A percentile compares a stretch with the other conserved stretches of the same genome.
phyloP scores from a whole-genome alignment of 1,284 basidiomycete species.

The Ganoderma meredithae region DNA sequence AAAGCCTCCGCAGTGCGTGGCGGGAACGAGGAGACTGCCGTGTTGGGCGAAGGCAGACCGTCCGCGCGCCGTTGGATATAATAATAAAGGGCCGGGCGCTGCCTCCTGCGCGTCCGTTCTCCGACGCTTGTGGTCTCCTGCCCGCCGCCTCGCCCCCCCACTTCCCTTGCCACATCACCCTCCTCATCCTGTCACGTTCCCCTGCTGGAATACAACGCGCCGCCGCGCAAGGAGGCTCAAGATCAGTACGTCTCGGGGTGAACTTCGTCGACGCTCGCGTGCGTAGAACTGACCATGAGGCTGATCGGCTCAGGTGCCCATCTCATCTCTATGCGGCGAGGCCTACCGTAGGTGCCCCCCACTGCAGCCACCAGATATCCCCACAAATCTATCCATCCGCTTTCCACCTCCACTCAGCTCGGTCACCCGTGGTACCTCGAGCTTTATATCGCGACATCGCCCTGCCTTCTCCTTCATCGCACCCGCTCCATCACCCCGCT shows the following conservation, averaged over 20 bases:
- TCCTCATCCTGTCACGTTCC: constrained; percentile 6
- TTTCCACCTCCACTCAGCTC: constrained; percentile 20
- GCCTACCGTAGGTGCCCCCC: constrained; percentile 26
- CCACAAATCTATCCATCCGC: constrained; percentile 18
- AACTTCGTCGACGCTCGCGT: constrained; percentile 41
- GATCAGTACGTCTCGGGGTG: constrained; percentile 27
- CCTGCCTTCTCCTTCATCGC: constrained; percentile 25
- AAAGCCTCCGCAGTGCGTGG: constrained; percentile 28
- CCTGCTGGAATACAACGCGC: constrained; percentile 20
- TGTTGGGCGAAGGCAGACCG: constrained; percentile 26
- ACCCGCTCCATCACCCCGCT: constrained; percentile 7
- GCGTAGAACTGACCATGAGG: constrained; percentile 50
- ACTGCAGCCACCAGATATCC: constrained; percentile 25
- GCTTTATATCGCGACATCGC: constrained; percentile 30
- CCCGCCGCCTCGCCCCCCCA: constrained; percentile 24
- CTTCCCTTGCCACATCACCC: constrained; percentile 7
- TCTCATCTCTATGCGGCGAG: constrained; percentile 36
- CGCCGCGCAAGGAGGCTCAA: constrained; percentile 16
- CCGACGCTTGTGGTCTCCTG: constrained; percentile 28
- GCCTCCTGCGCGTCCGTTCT: constrained; percentile 28
- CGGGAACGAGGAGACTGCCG: constrained; percentile 32
- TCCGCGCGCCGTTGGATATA: constrained; percentile 30
- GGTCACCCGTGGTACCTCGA: constrained; percentile 28
- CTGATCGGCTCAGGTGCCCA: constrained; percentile 41
- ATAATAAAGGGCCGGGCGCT: constrained; percentile 28